phyloP scores from a whole-genome alignment of 1,284 basidiomycete species.

The Leccinum solheimii region DNA sequence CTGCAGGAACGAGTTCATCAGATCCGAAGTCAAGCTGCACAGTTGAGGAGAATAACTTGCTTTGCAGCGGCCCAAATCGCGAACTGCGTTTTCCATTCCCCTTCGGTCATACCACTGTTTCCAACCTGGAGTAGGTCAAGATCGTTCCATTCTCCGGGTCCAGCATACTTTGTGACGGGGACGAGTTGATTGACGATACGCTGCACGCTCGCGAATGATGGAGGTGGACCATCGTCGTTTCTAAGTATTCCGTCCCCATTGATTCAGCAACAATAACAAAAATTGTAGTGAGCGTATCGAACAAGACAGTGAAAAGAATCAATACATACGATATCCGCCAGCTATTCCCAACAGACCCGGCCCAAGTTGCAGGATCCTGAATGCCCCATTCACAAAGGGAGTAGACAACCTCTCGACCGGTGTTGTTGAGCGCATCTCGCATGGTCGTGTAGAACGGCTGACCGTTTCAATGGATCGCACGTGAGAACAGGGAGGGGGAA shows the following conservation, averaged over 20 bases:
- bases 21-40: not conserved
- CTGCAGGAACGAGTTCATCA: not conserved
- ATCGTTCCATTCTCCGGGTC: conserved; percentile 48
- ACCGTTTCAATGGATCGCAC: not conserved
- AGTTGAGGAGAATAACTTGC: not conserved
- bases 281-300: not conserved
- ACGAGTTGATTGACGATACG: conserved; percentile 53
- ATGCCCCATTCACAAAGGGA: conserved; percentile 59
- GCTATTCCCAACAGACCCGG: conserved; percentile 45
- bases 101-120: conserved; percentile 41
- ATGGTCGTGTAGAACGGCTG: conserved; percentile 7
- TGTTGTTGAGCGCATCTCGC: conserved; percentile 29
- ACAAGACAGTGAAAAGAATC: not conserved
- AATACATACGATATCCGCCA: conserved; percentile 44
- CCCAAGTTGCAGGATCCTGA: conserved; percentile 49
- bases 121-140: conserved; percentile 52
- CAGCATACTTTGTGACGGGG: conserved; percentile 47
- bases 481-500: not conserved
- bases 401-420: conserved; percentile 50
- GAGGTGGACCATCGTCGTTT: conserved; percentile 50
- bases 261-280: not conserved
- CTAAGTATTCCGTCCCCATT: conserved; percentile 23
- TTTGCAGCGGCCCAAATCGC: conserved; percentile 42
- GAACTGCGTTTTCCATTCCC: conserved; percentile 50
- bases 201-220: conserved; percentile 47